phyloP scores from a whole-genome alignment of 2,329 filamentous ascomycete species.

The Aureobasidium sp. region DNA sequence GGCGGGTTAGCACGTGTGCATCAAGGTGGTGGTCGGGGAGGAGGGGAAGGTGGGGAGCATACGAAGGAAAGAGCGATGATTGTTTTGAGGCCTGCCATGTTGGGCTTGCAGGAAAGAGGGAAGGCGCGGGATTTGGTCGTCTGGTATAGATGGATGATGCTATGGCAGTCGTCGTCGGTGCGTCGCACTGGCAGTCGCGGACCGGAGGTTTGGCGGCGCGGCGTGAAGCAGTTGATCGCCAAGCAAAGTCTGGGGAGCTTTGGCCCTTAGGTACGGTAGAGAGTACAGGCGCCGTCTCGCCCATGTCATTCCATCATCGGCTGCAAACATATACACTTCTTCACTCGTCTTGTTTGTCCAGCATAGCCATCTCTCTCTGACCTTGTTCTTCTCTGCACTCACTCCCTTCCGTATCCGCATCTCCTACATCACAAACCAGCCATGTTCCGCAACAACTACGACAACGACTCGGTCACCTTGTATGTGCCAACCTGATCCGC shows the following conservation, averaged over 20 bases:
- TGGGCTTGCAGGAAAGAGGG: background rate
- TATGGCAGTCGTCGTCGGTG: background rate
- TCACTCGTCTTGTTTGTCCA: background rate
- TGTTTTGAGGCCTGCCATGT: slow-evolving; percentile 87
- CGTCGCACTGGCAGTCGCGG: background rate
- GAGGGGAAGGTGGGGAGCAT: slow-evolving; percentile 27
- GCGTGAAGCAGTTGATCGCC: background rate
- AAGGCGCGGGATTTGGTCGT: background rate
- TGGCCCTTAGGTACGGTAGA: background rate
- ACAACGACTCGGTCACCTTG: slow-evolving; percentile 99
- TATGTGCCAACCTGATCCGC: slow-evolving; percentile 40
- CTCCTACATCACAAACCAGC: slow-evolving; percentile 29
- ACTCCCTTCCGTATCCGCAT: slow-evolving; percentile 10
- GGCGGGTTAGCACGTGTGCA: slow-evolving; percentile 5
- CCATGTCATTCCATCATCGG: slow-evolving; percentile 4
- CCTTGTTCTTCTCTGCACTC: slow-evolving; percentile 1
- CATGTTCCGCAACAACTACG: slow-evolving; percentile 99
- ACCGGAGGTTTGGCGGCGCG: background rate
- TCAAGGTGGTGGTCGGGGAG: background rate
- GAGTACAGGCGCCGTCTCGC: background rate
- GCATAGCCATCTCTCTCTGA: background rate
- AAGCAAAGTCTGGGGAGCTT: slow-evolving; percentile 10
- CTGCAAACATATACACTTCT: background rate
- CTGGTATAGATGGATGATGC: background rate
- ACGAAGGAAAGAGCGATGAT: slow-evolving; percentile 98